Evolutionary conservation across 345 rosid species (phyloP), one percentile per base, ranked within the genome.

Genomic region (Brassica rapa): DNA sequence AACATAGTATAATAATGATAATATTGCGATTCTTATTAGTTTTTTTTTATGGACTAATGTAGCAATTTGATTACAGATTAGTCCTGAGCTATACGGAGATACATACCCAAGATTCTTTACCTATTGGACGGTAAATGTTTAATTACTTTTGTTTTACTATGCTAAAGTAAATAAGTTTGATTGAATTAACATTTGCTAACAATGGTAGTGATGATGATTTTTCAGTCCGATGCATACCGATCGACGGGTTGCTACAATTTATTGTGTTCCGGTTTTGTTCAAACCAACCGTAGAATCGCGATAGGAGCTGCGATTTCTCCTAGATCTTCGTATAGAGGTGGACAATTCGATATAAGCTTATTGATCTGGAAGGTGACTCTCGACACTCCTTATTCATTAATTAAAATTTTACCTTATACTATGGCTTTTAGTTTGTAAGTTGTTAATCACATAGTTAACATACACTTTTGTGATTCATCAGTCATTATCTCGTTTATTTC

Each of bases 261-360:
- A 86, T 79, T 93, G 4, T 96, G 99, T 72, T 91, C 99, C 2
- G 99, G 99, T 33, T 96, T 96, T 35, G 89, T 96, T 25, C 99
- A 96, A 80, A 96, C 99, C 30, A 92, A 90, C 77, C 87, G 82
- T 15, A 71, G 85, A 81, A 86, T 96, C 41, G 98, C 98, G 5
- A 88, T 96, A 1, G 99, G 99, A 57, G 98, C 99, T 70, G 97
- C 98, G 2, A 96, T 96, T 77, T 90, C 98, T 68, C 98, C 99
- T 15, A 86, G 92, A 11, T 96, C 99, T n/a, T 79, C 94, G 1
- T 93, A 89, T 76, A 76, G 8, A 24, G 99, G 96, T 4, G 91
- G 98, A 21, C 99, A 96, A 75, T 96, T 96, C 69, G 99, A 96
- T 53, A 96, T 96, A 10, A 93, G 98, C 83, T 81, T 96, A 70